Percentiles rank a stretch among this genome's conserved stretches.
Conservation (phyloP, 139 green algal species). For the Astrephomene gubernaculifera region DNA sequence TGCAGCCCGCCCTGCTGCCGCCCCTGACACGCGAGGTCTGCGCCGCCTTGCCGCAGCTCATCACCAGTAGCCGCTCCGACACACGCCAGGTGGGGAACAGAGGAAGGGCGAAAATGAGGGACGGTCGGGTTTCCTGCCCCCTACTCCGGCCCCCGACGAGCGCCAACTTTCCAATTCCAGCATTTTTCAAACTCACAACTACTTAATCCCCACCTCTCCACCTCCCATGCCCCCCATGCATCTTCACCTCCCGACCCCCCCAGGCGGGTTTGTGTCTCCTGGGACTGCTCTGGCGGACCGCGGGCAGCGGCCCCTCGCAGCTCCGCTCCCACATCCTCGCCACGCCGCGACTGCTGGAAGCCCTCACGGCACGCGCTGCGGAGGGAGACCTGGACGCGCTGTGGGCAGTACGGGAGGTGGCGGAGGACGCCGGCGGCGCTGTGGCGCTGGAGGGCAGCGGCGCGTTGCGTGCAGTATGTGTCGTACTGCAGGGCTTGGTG, state of each 20-base stretch:
- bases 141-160: too few relatives aligned
- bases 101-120: too few relatives aligned
- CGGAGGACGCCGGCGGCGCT: not conserved
- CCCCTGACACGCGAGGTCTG: not conserved
- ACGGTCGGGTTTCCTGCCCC: too few relatives aligned
- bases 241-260: too few relatives aligned
- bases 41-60: slow-evolving; percentile 17
- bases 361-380: not conserved
- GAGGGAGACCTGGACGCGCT: not conserved
- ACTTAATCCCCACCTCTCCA: too few relatives aligned
- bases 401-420: slow-evolving; percentile 20
- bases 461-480: not conserved
- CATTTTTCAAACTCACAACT: too few relatives aligned
- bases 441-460: not conserved
- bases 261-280: slow-evolving; percentile 22
- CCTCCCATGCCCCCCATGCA: too few relatives aligned
- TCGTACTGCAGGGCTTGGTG: not conserved
- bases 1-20: slow-evolving; percentile 18
- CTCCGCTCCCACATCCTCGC: not conserved
- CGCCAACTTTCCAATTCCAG: too few relatives aligned
- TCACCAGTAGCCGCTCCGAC: not conserved
- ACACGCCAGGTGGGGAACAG: slow-evolving; percentile 6
- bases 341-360: not conserved
- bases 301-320: not conserved
- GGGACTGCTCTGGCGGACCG: slow-evolving; percentile 17